Evolutionary conservation across 305 asterid species (phyloP).

Genomic region (Vinca major): DNA sequence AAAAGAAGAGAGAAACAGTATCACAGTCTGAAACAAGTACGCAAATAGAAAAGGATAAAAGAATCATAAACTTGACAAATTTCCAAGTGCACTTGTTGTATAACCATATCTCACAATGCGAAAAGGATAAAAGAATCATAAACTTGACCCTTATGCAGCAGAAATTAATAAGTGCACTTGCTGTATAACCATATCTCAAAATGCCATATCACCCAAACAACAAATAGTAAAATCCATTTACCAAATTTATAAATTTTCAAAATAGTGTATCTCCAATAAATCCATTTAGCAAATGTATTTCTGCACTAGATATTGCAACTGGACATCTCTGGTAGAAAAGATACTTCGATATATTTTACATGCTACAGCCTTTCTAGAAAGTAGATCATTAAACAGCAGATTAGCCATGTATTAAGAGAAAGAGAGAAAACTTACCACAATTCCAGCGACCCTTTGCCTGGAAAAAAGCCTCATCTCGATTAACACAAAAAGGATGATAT

Average conservation of each 20-base stretch:
- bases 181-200: not conserved
- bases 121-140: not conserved
- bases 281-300: not conserved
- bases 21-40: not conserved
- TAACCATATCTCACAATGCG: too few species aligned
- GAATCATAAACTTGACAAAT: not conserved
- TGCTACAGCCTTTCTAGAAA: not conserved
- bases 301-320: not conserved
- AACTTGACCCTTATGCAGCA: not conserved
- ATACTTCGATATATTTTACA: not conserved
- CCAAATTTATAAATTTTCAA: not conserved
- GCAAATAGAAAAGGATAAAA: not conserved
- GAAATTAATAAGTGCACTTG: not conserved
- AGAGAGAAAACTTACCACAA: conserved; percentile 52
- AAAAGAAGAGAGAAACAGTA: not conserved
- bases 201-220: not conserved
- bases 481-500: conserved; percentile 89
- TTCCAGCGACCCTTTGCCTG: conserved; percentile 91
- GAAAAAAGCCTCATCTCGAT: conserved; percentile 90
- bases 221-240: not conserved
- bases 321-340: not conserved
- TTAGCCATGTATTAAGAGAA: not conserved
- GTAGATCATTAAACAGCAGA: not conserved
- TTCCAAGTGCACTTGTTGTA: not conserved
- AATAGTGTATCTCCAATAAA: not conserved